Percentiles rank a stretch among this genome's conserved stretches.
Evolutionary conservation across 2,329 filamentous ascomycete genomes (phyloP).

Genomic region (Boeremia exigua): DNA sequence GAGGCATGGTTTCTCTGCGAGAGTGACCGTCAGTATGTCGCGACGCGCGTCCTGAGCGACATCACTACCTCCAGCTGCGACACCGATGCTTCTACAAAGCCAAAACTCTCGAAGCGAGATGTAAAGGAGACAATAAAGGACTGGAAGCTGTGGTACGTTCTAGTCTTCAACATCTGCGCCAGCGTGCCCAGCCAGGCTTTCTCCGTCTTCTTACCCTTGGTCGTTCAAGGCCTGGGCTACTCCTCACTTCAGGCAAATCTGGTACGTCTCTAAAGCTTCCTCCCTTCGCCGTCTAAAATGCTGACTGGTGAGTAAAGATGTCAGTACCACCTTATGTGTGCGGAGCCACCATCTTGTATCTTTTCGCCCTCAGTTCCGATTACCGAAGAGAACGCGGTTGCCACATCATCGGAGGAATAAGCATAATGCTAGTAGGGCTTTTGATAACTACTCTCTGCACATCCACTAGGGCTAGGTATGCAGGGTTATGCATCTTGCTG

Average conservation of each 20-base stretch:
- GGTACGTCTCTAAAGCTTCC: constrained; percentile 2
- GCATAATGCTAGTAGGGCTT: constrained; percentile 44
- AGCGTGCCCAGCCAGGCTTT: constrained; percentile 46
- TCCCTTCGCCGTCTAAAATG: not conserved
- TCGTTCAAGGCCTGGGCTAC: constrained; percentile 47
- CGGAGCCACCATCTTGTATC: not conserved
- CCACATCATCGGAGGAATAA: constrained; percentile 55
- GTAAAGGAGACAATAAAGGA: constrained; percentile 24
- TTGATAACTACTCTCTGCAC: not conserved
- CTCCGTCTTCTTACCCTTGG: constrained; percentile 56
- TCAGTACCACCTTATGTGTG: not conserved
- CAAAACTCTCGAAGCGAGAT: constrained; percentile 25
- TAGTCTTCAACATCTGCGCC: constrained; percentile 52
- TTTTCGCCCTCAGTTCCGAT: constrained; percentile 1
- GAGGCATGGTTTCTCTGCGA: constrained; percentile 49
- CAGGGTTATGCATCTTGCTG: constrained; percentile 30
- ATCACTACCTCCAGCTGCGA: constrained; percentile 9
- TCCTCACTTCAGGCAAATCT: constrained; percentile 27
- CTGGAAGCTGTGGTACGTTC: constrained; percentile 32
- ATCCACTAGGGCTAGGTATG: constrained; percentile 18
- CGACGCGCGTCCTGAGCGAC: constrained; percentile 24
- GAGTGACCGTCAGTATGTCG: constrained; percentile 25
- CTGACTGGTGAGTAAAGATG: not conserved
- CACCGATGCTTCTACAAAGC: constrained; percentile 6
- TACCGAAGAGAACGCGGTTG: constrained; percentile 21